phyloP scores from a whole-genome alignment of 1,284 basidiomycete species.

The Naganishia liquefaciens region DNA sequence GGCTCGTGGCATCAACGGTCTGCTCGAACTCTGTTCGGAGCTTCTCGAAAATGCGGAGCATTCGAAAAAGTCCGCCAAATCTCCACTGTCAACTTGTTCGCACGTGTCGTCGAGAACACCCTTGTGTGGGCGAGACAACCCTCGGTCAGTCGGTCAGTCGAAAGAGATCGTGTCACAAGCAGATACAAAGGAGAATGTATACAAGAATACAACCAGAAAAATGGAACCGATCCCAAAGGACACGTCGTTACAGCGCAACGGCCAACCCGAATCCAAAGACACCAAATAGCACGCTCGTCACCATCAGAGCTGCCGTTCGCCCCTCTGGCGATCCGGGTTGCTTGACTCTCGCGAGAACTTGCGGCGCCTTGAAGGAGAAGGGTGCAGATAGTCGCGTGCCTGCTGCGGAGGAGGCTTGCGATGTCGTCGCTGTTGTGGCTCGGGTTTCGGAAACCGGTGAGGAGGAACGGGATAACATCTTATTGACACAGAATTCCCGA shows the following conservation, averaged over 20 bases:
- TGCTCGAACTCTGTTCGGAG: too few species aligned
- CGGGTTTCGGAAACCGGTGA: not conserved
- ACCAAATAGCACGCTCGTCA: conserved; percentile 19
- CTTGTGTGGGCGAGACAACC: too few species aligned
- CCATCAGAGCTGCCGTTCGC: conserved; percentile 13
- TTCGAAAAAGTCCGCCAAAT: too few species aligned
- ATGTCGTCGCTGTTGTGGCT: not conserved
- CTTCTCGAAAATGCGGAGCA: too few species aligned
- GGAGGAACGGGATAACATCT: not conserved
- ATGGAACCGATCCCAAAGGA: not conserved
- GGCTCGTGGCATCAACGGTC: too few species aligned
- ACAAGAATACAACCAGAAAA: conserved; percentile 10
- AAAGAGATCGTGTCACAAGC: too few species aligned
- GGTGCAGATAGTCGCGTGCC: conserved; percentile 9
- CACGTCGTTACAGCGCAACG: not conserved
- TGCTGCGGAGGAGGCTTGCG: conserved; percentile 10
- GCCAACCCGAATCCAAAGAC: conserved; percentile 28
- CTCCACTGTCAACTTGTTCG: too few species aligned
- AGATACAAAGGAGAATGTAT: too few species aligned
- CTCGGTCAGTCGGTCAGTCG: too few species aligned
- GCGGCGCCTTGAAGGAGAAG: conserved; percentile 13
- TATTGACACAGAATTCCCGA: not conserved
- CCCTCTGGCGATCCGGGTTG: conserved; percentile 19
- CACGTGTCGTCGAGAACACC: too few species aligned
- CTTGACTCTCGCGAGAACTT: not conserved